A percentile compares a stretch with the other conserved stretches of the same genome.
phyloP scores from a whole-genome alignment of 192 early-diverging fungal genomes.

The Rhizophagus prolifer region DNA sequence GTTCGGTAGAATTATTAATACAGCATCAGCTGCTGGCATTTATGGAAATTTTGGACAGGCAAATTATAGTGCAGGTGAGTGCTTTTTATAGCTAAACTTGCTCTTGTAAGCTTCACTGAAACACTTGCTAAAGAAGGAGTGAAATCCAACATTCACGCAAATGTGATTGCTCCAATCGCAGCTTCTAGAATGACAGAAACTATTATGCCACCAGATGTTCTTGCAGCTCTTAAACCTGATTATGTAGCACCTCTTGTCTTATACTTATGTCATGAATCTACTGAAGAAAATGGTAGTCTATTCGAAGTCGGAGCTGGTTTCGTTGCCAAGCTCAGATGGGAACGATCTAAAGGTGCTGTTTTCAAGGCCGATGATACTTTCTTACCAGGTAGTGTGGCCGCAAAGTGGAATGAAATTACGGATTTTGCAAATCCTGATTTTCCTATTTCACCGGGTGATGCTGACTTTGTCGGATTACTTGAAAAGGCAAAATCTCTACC shows the following conservation, averaged over 20 bases:
- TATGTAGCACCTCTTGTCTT: conserved; percentile 93
- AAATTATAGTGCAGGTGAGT: conserved; percentile 75
- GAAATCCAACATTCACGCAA: conserved; percentile 90
- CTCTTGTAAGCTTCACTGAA: conserved; percentile 85
- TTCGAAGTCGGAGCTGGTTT: conserved; percentile 98
- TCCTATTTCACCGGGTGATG: conserved; percentile 74
- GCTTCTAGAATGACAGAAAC: conserved; percentile 98
- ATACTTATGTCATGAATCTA: conserved; percentile 89
- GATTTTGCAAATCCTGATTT: conserved; percentile 67
- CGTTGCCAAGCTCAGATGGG: conserved; percentile 90
- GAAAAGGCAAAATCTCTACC: conserved; percentile 71
- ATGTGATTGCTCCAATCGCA: conserved; percentile 96
- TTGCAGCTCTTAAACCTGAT: conserved; percentile 95
- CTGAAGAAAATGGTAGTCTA: conserved; percentile 76
- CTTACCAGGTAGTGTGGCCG: conserved; percentile 78
- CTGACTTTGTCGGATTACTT: conserved; percentile 78
- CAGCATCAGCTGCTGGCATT: conserved; percentile 93
- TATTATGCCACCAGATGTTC: conserved; percentile 92
- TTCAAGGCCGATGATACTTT: conserved; percentile 90
- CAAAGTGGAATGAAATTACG: conserved; percentile 74
- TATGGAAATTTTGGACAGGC: conserved; percentile 98
- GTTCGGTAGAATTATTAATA: conserved; percentile 75
- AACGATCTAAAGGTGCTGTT: conserved; percentile 82
- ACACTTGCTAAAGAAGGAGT: conserved; percentile 93
- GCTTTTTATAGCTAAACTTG: conserved; percentile 78